These are phyloP conservation scores for Ambrosiella xylebori DNA, from an alignment of 2,329 filamentous ascomycete genomes.

Conservation along the genomic window DNA sequence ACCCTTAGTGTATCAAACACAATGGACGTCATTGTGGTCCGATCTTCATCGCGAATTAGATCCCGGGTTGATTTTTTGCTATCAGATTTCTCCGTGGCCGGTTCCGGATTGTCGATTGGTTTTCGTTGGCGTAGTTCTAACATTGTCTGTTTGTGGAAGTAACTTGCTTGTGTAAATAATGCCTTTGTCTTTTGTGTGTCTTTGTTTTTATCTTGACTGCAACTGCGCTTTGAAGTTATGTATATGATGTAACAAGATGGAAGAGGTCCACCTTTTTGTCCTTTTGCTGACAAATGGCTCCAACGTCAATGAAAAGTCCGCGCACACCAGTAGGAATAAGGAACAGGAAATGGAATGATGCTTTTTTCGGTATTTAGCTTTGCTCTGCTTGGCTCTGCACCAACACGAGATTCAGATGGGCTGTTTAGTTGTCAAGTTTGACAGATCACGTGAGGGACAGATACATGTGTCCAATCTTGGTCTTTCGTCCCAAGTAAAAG, in stretches of 20 bases:
- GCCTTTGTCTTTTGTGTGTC: background rate
- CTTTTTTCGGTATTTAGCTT: too few relatives aligned
- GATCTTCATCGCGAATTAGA: conserved; percentile 39
- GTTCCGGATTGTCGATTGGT: background rate
- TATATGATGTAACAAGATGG: background rate
- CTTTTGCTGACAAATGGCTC: background rate
- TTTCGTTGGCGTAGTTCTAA: conserved; percentile 11
- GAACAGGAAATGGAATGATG: background rate
- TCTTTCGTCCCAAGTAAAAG: background rate
- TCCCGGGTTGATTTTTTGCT: conserved; percentile 14
- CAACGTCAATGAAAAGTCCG: background rate
- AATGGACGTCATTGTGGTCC: conserved; percentile 27
- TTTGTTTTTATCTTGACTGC: too few relatives aligned
- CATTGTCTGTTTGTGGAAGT: background rate
- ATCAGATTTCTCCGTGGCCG: background rate
- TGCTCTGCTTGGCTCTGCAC: too few relatives aligned
- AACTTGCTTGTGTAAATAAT: background rate
- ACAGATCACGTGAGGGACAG: background rate
- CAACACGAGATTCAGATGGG: too few relatives aligned
- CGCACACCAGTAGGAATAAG: background rate
- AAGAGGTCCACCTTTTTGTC: background rate
- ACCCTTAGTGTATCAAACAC: conserved; percentile 54
- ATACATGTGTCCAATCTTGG: background rate
- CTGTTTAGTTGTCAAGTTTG: too few relatives aligned
- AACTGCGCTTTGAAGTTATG: background rate